Evolutionary conservation across 2,329 filamentous ascomycete genomes (phyloP).

Genomic region (Phoma sp.): DNA sequence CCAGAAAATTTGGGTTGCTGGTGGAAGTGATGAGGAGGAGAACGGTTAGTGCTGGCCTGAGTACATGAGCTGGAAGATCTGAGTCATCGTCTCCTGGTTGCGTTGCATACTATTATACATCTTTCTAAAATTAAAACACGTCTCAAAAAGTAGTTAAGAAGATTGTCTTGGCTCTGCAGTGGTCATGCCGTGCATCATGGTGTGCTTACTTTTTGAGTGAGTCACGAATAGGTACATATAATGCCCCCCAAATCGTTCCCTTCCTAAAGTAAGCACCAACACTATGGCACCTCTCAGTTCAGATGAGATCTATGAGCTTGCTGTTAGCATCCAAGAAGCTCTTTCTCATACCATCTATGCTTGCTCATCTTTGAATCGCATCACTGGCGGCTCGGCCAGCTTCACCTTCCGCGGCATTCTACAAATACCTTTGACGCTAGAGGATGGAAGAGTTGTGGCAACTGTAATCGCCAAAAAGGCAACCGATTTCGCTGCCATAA

Average conservation of each 20-base stretch:
- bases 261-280: background rate
- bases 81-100: background rate
- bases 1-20: constrained; percentile 17
- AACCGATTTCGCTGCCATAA: constrained; percentile 2
- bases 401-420: constrained; percentile 3
- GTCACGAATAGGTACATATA: background rate
- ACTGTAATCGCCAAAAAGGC: constrained; percentile 1
- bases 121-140: too few species aligned
- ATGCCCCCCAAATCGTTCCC: background rate
- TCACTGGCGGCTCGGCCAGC: background rate
- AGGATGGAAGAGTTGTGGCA: background rate
- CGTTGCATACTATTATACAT: too few species aligned
- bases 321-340: background rate
- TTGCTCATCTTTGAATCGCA: background rate
- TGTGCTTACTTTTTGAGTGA: background rate
- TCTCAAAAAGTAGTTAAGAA: too few species aligned
- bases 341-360: background rate
- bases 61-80: background rate
- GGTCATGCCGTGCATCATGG: background rate
- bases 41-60: constrained; percentile 28
- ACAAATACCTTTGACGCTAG: background rate
- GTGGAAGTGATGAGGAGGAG: constrained; percentile 13
- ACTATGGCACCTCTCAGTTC: background rate
- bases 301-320: background rate
- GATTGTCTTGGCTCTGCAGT: background rate